Evolutionary conservation across 2,329 filamentous ascomycete genomes (phyloP), one percentile per base, ranked within the genome.

Genomic region (Claviceps lovelessii): DNA sequence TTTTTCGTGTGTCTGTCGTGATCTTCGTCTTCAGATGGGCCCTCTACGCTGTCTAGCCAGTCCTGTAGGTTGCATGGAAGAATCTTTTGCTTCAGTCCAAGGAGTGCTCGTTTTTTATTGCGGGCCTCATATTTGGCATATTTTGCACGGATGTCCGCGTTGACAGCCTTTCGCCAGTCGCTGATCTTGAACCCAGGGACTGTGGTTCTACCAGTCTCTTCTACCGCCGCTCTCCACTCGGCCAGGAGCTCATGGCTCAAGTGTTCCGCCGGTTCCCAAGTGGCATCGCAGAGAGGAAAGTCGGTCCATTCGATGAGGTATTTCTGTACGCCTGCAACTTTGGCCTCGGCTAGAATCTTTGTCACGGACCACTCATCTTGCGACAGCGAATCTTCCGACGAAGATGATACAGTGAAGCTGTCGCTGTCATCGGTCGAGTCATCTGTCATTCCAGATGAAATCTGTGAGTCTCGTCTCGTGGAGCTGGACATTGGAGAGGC

Each of bases 231-330:
- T 51, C 69, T 63, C 78, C 78, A 81, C 3, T 70, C 62, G 0
- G 61, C 56, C 2, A 73, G 61, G 5, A 79, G 63, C 0, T 66
- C 66, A 2, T 64, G 58, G 0, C 65, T 66, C 4, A 81, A 61
- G 54, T 78, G 67, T 5, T 70, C 63, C 10, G 62, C 58, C 0
- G 78, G 76, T 58, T 82, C 78, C 78, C 78, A 82, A 3, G 67
- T 68, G 49, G 68, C 68, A n/a, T 67, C 63, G 35, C 60, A 56
- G 0, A 73, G 60, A 1, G 62, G 58, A 49, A 62, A 72, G 2
- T 64, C 65, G 23, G 66, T 62, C 72, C 72, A 74, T 54, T 67
- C 58, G 11, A 73, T 62, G 4, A 74, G 63, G 55, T 67, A 74
- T 48, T 58, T 59, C 2, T 54, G 54, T 28, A 57, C 50, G 3